Conservation (phyloP, 176 grass and related monocot genomes). For the Aegilops sharonensis region DNA sequence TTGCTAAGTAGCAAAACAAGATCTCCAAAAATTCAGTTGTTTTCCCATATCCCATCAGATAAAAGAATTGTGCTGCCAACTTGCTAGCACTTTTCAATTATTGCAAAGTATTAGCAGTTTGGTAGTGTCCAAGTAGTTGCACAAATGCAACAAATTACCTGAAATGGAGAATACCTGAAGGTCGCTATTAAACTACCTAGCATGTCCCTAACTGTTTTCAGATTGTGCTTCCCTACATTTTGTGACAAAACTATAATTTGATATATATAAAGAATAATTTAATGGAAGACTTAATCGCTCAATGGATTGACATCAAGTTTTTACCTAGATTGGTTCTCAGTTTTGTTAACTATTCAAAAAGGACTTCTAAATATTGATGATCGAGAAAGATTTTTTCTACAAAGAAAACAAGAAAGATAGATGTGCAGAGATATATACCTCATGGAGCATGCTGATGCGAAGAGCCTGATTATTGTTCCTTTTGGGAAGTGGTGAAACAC, state of each 20-base stretch:
- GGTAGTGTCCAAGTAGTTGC: background rate
- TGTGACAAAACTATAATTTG: background rate
- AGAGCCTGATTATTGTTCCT: conserved; percentile 75
- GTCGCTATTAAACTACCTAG: background rate
- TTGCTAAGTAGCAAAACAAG: background rate
- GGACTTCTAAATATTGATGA: background rate
- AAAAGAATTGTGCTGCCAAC: background rate
- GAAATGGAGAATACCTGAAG: background rate
- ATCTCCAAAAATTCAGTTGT: background rate
- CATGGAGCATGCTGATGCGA: conserved; percentile 89
- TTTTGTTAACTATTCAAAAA: background rate
- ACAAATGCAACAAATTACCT: conserved; percentile 1
- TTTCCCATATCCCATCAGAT: background rate
- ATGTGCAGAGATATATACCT: conserved; percentile 50
- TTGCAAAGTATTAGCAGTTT: background rate
- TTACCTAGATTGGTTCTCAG: background rate
- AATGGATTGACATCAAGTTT: conserved; percentile 8
- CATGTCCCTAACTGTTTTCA: background rate
- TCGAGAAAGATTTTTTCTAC: background rate
- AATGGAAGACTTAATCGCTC: conserved; percentile 1
- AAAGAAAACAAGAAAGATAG: background rate
- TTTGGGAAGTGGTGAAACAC: conserved; percentile 76
- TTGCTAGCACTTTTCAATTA: background rate
- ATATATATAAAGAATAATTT: conserved; percentile 14
- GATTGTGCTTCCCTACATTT: background rate